Evolutionary conservation across 192 early-diverging fungal genomes (phyloP), one percentile per base, ranked within the genome.

Genomic region (Rhizophlyctis rosea): DNA sequence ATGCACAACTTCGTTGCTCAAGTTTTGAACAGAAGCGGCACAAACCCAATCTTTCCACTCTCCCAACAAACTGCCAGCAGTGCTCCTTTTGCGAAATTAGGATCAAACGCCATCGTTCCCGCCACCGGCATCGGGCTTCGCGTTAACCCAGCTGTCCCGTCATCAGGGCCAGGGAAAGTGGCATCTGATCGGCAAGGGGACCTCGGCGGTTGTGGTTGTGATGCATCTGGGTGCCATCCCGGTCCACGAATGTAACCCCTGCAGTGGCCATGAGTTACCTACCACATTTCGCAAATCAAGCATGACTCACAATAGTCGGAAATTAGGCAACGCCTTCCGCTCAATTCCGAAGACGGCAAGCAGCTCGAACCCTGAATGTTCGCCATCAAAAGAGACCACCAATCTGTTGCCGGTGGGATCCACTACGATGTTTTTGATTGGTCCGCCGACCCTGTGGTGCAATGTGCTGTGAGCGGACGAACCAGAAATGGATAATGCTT

Each of bases 371-470:
- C 68, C 68, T 32, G 11, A 31, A 27, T 63, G 53, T 5, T 55
- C 16, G 27, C 81, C 52, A 30, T 77, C 75, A 67, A 81, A 86
- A 7, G 63, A 50, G 27, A 87, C 72, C 2, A 78, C 76, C 30
- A 87, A 36, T 29, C 86, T 67, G 21, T 78, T 70, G 3, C 84
- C 84, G 34, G 67, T 70, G 11, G 72, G 75, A 49, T 87, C 86
- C 4, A 86, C 34, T 2, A 55, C 52, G 25, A 87, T 53, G 29
- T 76, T 60, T 33, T 77, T 71, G 48, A 87, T 81, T 2, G 61
- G 59, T 0, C 85, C 85, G 23, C 74, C 79, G 9, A 81, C 29
- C 30, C 67, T 68, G 39, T 13, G 34, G 47, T 18, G 1, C 14
- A 1, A 35, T 25, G 50, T 52, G 50, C 5, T 52, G n/a, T 27